Percentiles rank a stretch among this genome's conserved stretches.
phyloP scores from a whole-genome alignment of 441 rosid genomes.

The Aquilaria agallochum region DNA sequence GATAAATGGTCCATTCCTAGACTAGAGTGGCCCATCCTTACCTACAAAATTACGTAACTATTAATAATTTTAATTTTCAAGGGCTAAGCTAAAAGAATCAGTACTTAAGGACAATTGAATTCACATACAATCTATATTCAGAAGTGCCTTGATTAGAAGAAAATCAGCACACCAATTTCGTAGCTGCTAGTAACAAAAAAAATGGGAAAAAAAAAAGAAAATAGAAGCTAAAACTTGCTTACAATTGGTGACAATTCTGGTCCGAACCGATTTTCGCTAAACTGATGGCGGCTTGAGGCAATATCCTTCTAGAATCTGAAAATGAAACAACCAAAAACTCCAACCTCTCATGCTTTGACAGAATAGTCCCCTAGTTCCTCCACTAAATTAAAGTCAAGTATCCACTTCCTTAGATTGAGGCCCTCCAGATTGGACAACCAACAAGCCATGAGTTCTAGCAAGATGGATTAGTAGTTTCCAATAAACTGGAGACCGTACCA shows the following conservation, averaged over 20 bases:
- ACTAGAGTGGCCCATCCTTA: too few species aligned
- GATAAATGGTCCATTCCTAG: too few species aligned
- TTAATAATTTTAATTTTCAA: too few species aligned
- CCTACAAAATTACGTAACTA: too few species aligned
- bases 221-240: slow-evolving; percentile 27
- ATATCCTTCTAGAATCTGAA: slow-evolving; percentile 43
- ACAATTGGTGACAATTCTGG: slow-evolving; percentile 52
- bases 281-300: slow-evolving; percentile 68
- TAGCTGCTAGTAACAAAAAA: background rate
- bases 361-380: slow-evolving; percentile 63
- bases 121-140: too few species aligned
- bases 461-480: slow-evolving; percentile 68
- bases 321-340: slow-evolving; percentile 49
- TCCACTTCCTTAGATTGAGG: slow-evolving; percentile 61
- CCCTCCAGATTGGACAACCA: slow-evolving; percentile 55
- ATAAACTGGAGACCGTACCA: slow-evolving; percentile 63
- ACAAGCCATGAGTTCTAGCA: slow-evolving; percentile 49
- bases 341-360: slow-evolving; percentile 50
- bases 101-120: too few species aligned
- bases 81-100: too few species aligned
- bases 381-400: slow-evolving; percentile 64
- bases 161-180: too few species aligned
- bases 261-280: slow-evolving; percentile 54
- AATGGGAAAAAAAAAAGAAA: background rate
- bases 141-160: too few species aligned